Conservation (phyloP, 768 basidiomycete species). For the Amanita inopinata region DNA sequence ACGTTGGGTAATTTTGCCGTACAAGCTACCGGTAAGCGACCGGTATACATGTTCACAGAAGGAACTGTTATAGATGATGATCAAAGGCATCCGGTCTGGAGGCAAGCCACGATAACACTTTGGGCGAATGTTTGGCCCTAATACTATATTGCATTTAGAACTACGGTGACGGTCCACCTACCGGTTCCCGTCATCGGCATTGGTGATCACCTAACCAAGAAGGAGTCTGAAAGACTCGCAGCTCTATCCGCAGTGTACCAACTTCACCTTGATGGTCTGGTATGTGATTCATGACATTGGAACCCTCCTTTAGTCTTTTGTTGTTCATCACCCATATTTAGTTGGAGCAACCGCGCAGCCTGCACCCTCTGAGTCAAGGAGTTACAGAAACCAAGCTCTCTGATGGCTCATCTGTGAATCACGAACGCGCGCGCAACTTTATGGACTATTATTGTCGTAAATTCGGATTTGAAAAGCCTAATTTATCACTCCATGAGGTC, state of each 20-base stretch:
- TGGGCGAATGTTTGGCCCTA: not conserved
- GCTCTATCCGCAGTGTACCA: constrained; percentile 69
- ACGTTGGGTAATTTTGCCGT: constrained; percentile 32
- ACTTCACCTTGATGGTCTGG: constrained; percentile 50
- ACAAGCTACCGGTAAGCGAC: constrained; percentile 18
- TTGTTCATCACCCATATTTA: no score
- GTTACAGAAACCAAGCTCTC: constrained; percentile 31
- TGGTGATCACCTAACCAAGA: constrained; percentile 50
- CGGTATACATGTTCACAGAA: constrained; percentile 24
- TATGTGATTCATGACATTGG: no score
- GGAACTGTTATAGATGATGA: constrained; percentile 19
- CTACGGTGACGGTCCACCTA: constrained; percentile 29
- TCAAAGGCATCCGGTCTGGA: constrained; percentile 26
- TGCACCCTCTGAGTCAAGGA: constrained; percentile 16
- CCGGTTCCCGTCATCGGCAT: constrained; percentile 41
- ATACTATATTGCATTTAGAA: constrained; percentile 19
- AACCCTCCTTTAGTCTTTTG: no score
- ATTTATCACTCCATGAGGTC: constrained; percentile 43
- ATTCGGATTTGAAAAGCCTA: constrained; percentile 66
- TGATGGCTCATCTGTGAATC: constrained; percentile 53
- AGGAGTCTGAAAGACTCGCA: constrained; percentile 66
- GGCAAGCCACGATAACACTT: constrained; percentile 24
- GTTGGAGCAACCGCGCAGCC: constrained; percentile 30
- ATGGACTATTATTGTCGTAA: constrained; percentile 92
- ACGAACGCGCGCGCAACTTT: constrained; percentile 74